Conservation (phyloP, 2,329 filamentous ascomycete species). For the Aspergillus flavus region DNA sequence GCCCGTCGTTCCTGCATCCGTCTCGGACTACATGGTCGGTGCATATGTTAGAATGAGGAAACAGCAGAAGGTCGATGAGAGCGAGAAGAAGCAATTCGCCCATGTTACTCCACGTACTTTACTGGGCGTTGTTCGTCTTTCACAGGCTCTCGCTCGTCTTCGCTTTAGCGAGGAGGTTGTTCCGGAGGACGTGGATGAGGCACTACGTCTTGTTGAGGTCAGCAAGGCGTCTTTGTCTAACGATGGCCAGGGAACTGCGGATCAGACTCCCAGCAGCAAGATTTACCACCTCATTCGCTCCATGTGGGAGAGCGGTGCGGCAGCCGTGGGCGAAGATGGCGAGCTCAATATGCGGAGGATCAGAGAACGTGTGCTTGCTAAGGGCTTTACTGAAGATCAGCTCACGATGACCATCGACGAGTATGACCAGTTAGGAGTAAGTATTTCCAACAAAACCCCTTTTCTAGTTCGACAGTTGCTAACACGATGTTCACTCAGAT, state of each 20-base stretch:
- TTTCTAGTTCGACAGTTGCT: slow-evolving; percentile 31
- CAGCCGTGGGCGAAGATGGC: slow-evolving; percentile 69
- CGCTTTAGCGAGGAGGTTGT: slow-evolving; percentile 84
- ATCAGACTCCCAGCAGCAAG: slow-evolving; percentile 79
- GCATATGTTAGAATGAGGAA: slow-evolving; percentile 95
- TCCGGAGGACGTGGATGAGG: slow-evolving; percentile 93
- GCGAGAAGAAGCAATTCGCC: slow-evolving; percentile 86
- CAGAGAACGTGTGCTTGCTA: slow-evolving; percentile 87
- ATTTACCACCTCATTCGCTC: slow-evolving; percentile 94
- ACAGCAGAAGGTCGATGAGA: slow-evolving; percentile 87
- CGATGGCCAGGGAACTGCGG: slow-evolving; percentile 65
- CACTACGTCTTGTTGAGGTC: slow-evolving; percentile 84
- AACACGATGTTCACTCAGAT: slow-evolving; percentile 55
- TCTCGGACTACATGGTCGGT: slow-evolving; percentile 95
- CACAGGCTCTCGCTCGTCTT: slow-evolving; percentile 88
- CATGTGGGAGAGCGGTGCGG: slow-evolving; percentile 82
- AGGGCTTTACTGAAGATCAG: slow-evolving; percentile 95
- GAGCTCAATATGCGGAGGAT: slow-evolving; percentile 88
- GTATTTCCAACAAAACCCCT: slow-evolving; percentile 44
- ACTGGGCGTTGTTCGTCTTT: slow-evolving; percentile 86
- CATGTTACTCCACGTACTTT: slow-evolving; percentile 94
- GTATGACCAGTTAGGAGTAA: slow-evolving; percentile 86
- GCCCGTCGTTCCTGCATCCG: slow-evolving; percentile 78
- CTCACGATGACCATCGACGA: slow-evolving; percentile 84
- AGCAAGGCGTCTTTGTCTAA: slow-evolving; percentile 88